Percentiles rank a stretch among this genome's conserved stretches.
Conservation (phyloP, 495 filamentous ascomycete species). For the Tuber brumale region DNA sequence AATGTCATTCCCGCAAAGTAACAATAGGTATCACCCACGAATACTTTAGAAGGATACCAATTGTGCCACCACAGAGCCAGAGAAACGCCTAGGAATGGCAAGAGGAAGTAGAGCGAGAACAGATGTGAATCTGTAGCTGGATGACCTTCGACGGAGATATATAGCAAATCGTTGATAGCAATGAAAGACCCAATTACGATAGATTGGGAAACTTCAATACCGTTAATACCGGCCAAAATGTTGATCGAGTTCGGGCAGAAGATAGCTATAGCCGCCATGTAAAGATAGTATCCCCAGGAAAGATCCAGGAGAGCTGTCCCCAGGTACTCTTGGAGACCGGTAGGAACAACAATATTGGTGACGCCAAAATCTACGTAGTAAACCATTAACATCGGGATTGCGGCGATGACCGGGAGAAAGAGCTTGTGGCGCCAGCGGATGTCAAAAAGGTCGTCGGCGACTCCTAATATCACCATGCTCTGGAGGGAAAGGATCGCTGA, state of each 20-base stretch:
- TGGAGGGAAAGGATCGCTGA: constrained; percentile 89
- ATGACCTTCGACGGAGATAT: constrained; percentile 75
- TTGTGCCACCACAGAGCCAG: constrained; percentile 82
- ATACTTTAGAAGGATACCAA: constrained; percentile 91
- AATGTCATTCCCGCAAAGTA: constrained; percentile 99
- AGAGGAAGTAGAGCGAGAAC: constrained; percentile 87
- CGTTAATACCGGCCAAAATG: constrained; percentile 95
- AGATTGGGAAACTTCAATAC: constrained; percentile 91
- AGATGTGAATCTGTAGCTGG: constrained; percentile 92
- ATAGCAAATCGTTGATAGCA: constrained; percentile 72
- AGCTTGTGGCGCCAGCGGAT: constrained; percentile 98
- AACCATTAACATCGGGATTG: constrained; percentile 89
- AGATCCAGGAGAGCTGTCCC: constrained; percentile 75
- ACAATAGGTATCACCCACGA: constrained; percentile 98
- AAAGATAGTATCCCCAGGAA: constrained; percentile 84
- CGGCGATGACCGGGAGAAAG: constrained; percentile 88
- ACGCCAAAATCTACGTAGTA: constrained; percentile 99
- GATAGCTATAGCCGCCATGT: constrained; percentile 91
- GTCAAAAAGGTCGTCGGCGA: constrained; percentile 94
- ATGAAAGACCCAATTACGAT: constrained; percentile 81
- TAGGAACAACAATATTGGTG: constrained; percentile 84
- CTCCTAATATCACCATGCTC: constrained; percentile 78
- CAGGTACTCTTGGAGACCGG: constrained; percentile 73
- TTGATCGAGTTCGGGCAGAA: constrained; percentile 99
- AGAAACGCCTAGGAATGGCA: constrained; percentile 90